Evolutionary conservation across 2,329 filamentous ascomycete genomes (phyloP), one percentile per base, ranked within the genome.

Genomic region (Fusarium avenaceum): DNA sequence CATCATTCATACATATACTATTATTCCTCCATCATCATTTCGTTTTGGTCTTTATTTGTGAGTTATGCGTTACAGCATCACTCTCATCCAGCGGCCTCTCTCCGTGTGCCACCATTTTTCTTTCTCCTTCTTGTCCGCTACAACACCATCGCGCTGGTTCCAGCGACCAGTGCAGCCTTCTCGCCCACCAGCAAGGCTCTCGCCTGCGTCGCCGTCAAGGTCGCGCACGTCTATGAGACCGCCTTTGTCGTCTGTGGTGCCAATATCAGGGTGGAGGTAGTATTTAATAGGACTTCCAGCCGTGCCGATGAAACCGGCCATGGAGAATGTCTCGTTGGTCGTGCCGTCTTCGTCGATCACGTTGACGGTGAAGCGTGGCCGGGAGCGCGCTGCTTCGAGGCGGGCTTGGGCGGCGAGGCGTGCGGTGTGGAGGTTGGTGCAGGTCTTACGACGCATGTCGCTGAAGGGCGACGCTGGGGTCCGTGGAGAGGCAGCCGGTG

Each of bases 351-450:
- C 85, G 61, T 85, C 82, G 3, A 81, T 75, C 3, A 93, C 83
- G 13, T 87, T 84, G 35, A 93, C 82, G 9, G 82, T 82, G 74
- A 89, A 89, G 17, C 83, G 81, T 2, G 88, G 87, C 2, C 79
- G 72, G 24, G 80, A 79, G 22, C 84, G 81, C 1, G 89, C 88
- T 20, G 84, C 82, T 38, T 91, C 86, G 22, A 92, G 84, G 1
- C 91, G 84, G 0, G 83, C 78, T 75, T 94, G 91, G 0, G 91
- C 91, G 17, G 87, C 85, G 8, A 89, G 80, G 0, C 91, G 87
- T 2, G 89, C 83, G 20, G 79, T 72, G 54, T 80, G 76, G 17
- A 87, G 82, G 67, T 86, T 81, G 59, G 80, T 85, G 54, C 79
- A 80, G 15, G 79, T 74, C 13, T 72, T 56, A 58, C 61, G 65